Conservation (phyloP, 169 alveolate species). For the Cryptosporidium felis region DNA sequence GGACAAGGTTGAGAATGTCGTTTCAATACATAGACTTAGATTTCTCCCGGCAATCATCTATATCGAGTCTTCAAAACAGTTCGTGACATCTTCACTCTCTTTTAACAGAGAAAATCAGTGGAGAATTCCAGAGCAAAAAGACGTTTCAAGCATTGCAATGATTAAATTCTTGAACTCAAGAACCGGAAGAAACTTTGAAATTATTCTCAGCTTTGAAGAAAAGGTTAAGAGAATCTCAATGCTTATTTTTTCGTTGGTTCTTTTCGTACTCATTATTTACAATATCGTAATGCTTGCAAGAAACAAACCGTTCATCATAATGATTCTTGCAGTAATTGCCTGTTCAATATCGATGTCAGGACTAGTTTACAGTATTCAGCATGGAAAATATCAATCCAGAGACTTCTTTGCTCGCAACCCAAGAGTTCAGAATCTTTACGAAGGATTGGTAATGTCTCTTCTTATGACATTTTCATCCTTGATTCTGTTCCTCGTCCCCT, state of each 20-base stretch:
- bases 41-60: conserved; percentile 59
- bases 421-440: conserved; percentile 61
- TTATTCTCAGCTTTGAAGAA: conserved; percentile 21
- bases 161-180: conserved; percentile 32
- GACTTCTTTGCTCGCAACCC: conserved; percentile 67
- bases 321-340: conserved; percentile 45
- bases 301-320: conserved; percentile 55
- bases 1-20: conserved; percentile 67
- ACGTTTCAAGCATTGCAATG: conserved; percentile 37
- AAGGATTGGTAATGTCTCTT: conserved; percentile 40
- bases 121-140: conserved; percentile 71
- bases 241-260: conserved; percentile 6
- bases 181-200: conserved; percentile 39
- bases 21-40: conserved; percentile 38
- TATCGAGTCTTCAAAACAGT: conserved; percentile 44
- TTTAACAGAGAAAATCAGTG: conserved; percentile 66
- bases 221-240: conserved; percentile 19
- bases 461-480: conserved; percentile 52
- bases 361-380: conserved; percentile 67
- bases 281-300: conserved; percentile 11
- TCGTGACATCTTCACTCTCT: conserved; percentile 7
- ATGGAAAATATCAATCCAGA: conserved; percentile 42
- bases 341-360: conserved; percentile 69
- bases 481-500: conserved; percentile 18
- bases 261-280: neutral